Evolutionary conservation across 1,284 basidiomycete genomes (phyloP).

Genomic region (Ustilago tritici): DNA sequence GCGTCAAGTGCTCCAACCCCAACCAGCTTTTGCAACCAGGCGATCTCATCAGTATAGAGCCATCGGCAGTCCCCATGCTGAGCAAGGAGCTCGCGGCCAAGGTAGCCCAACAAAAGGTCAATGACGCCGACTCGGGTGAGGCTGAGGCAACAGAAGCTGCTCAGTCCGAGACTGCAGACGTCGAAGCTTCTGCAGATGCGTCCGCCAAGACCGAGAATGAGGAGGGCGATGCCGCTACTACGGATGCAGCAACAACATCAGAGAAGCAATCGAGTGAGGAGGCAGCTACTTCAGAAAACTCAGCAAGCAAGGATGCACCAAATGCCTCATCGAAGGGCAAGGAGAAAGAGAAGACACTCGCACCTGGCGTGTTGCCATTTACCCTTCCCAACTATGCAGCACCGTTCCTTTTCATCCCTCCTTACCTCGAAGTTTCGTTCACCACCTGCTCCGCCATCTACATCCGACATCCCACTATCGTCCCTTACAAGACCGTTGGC

Average conservation of each 20-base stretch:
- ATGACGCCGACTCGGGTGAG: slow-evolving; percentile 50
- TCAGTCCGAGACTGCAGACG: slow-evolving; percentile 17
- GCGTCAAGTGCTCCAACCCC: slow-evolving; percentile 82
- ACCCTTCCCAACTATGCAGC: slow-evolving; percentile 86
- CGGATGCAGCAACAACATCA: slow-evolving; percentile 7
- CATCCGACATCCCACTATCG: slow-evolving; percentile 93
- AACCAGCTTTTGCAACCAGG: slow-evolving; percentile 93
- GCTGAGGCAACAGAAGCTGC: slow-evolving; percentile 36
- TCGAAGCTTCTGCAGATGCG: background rate
- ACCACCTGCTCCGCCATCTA: slow-evolving; percentile 92
- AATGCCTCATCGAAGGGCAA: slow-evolving; percentile 20
- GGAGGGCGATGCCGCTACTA: slow-evolving; percentile 10
- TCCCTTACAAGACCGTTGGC: slow-evolving; percentile 72
- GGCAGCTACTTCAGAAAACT: slow-evolving; percentile 10
- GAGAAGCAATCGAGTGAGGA: background rate
- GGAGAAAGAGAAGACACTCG: slow-evolving; percentile 48
- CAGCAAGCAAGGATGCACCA: background rate
- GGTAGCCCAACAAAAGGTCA: slow-evolving; percentile 40
- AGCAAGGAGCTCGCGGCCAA: slow-evolving; percentile 54
- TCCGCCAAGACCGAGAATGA: slow-evolving; percentile 9
- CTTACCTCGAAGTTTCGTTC: slow-evolving; percentile 92
- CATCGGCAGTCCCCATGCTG: slow-evolving; percentile 80
- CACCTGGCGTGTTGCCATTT: slow-evolving; percentile 73
- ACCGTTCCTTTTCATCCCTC: slow-evolving; percentile 93
- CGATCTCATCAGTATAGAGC: slow-evolving; percentile 91